Conservation (phyloP, 164 flowering plant species). For the Tetrastigma voinierianum region DNA sequence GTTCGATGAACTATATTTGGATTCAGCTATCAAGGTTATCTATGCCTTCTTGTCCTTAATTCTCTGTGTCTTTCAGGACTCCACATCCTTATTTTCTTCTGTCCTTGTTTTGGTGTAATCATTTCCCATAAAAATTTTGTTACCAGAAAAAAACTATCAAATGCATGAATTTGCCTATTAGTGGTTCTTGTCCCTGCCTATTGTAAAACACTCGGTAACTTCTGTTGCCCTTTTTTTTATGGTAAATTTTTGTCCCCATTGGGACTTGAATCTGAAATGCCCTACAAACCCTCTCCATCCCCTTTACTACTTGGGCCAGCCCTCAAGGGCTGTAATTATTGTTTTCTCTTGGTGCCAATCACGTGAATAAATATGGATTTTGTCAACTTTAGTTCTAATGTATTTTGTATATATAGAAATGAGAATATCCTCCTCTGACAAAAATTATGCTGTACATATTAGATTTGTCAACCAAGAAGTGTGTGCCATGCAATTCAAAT, state of each 20-base stretch:
- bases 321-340: too few relatives aligned
- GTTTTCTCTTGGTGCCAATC: background rate
- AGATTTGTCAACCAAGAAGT: constrained; percentile 77
- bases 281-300: too few relatives aligned
- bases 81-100: too few relatives aligned
- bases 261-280: too few relatives aligned
- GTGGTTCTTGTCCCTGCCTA: background rate
- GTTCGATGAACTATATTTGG: background rate
- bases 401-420: background rate
- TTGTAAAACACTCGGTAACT: background rate
- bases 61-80: too few relatives aligned
- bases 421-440: background rate
- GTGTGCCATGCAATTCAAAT: constrained; percentile 83
- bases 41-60: too few relatives aligned
- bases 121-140: too few relatives aligned
- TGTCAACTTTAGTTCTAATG: background rate
- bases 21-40: background rate
- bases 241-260: too few relatives aligned
- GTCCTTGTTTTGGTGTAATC: too few relatives aligned
- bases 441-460: constrained; percentile 15
- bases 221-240: too few relatives aligned
- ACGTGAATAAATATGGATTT: background rate
- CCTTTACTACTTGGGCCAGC: too few relatives aligned
- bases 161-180: background rate
- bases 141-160: too few relatives aligned